Evolutionary conservation across 2,329 filamentous ascomycete species (phyloP).

Genomic region (Rhytidhysteron rufulum): DNA sequence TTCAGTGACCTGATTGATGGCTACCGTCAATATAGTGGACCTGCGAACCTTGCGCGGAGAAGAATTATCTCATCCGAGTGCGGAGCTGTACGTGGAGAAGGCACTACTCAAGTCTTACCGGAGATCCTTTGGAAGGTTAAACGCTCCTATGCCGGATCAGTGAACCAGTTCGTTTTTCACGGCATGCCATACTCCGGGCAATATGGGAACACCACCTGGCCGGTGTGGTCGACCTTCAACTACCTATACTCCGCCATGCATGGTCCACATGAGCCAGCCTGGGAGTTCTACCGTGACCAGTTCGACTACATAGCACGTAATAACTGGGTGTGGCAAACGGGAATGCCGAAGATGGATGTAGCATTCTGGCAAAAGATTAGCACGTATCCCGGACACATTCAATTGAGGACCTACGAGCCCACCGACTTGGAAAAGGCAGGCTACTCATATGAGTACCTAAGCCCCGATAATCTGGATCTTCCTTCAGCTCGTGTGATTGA

Average conservation of each 20-base stretch:
- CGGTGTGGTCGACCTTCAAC: constrained; percentile 42
- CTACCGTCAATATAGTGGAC: constrained; percentile 39
- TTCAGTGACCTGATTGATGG: constrained; percentile 37
- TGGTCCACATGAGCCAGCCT: constrained; percentile 42
- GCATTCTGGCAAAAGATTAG: constrained; percentile 40
- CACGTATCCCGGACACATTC: constrained; percentile 32
- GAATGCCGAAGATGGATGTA: constrained; percentile 40
- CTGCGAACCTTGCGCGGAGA: constrained; percentile 37
- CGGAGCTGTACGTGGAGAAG: constrained; percentile 22
- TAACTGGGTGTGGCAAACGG: constrained; percentile 38
- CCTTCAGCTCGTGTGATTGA: constrained; percentile 36
- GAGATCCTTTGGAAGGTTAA: constrained; percentile 21
- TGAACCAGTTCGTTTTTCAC: constrained; percentile 36
- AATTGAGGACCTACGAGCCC: constrained; percentile 19
- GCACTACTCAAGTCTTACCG: constrained; percentile 24
- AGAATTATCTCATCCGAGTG: constrained; percentile 37
- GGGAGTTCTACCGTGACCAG: constrained; percentile 35
- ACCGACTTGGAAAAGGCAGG: constrained; percentile 21
- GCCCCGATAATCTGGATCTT: constrained; percentile 42
- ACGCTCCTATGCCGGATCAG: constrained; percentile 7
- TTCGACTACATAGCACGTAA: constrained; percentile 37
- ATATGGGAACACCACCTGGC: constrained; percentile 49
- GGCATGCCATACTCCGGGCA: constrained; percentile 40
- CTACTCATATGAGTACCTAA: constrained; percentile 45
- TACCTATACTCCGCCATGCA: constrained; percentile 41